Evolutionary conservation across 208 protist genomes (phyloP).

Genomic region (Porcisia hertigi): DNA sequence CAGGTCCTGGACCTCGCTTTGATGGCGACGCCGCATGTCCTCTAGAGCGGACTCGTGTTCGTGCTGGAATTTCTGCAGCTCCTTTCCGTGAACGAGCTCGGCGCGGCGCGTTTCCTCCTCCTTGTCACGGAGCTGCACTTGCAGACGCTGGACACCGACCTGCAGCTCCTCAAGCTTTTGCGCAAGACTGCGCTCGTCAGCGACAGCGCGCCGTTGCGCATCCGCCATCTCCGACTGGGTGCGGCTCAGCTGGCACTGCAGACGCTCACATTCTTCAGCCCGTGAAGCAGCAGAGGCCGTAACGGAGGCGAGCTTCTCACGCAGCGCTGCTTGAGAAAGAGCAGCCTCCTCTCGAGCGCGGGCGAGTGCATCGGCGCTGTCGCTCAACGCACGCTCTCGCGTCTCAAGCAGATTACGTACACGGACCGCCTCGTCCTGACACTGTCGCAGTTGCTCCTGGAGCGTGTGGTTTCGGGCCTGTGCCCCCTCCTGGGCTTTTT

Average conservation of each 20-base stretch:
- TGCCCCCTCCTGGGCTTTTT: constrained; percentile 20
- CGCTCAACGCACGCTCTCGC: constrained; percentile 31
- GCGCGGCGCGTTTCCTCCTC: constrained; percentile 49
- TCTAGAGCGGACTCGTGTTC: constrained; percentile 31
- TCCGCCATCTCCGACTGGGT: constrained; percentile 40
- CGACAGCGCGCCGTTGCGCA: constrained; percentile 29
- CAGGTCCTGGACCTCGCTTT: constrained; percentile 54
- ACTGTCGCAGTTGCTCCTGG: constrained; percentile 32
- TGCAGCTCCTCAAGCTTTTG: constrained; percentile 42
- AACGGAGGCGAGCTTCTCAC: constrained; percentile 42
- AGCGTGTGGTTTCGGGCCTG: constrained; percentile 28
- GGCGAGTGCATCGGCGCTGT: constrained; percentile 16
- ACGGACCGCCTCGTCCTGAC: constrained; percentile 28
- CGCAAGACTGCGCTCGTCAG: constrained; percentile 37
- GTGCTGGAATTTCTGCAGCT: constrained; percentile 46
- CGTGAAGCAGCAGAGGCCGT: constrained; percentile 22
- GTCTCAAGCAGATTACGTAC: constrained; percentile 24
- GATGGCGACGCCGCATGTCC: constrained; percentile 35
- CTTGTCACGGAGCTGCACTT: constrained; percentile 52
- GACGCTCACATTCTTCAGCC: constrained; percentile 45
- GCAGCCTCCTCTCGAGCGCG: constrained; percentile 28
- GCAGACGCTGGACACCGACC: constrained; percentile 29
- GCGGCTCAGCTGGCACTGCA: constrained; percentile 48
- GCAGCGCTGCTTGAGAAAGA: constrained; percentile 28
- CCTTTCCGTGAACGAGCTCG: constrained; percentile 40